Percentiles rank a stretch among this genome's conserved stretches.
phyloP scores from a whole-genome alignment of 345 rosid species.

The Euphorbia lathyris region DNA sequence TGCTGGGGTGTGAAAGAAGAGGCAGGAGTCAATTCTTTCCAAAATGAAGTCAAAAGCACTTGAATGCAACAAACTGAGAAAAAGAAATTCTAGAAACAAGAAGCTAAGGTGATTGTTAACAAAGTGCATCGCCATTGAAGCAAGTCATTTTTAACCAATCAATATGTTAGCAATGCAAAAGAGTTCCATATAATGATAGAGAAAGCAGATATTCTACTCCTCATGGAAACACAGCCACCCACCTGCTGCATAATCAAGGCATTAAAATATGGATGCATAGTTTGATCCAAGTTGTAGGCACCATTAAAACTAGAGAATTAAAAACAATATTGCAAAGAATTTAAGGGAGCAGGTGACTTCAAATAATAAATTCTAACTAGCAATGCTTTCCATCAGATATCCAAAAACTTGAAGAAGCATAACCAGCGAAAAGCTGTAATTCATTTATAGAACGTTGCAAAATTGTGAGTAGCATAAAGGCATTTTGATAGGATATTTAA shows the following conservation, averaged over 20 bases:
- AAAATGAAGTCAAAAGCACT: not conserved
- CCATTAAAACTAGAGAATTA: no score
- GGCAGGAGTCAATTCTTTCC: constrained; percentile 7
- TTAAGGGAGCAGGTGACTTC: no score
- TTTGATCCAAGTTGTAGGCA: no score
- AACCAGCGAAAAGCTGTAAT: not conserved
- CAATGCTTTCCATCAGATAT: not conserved
- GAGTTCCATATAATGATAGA: no score
- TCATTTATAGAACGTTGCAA: not conserved
- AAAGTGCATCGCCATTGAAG: not conserved
- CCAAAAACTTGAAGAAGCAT: not conserved
- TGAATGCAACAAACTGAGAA: not conserved
- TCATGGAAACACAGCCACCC: no score
- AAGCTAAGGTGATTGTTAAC: not conserved
- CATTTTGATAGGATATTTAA: not conserved
- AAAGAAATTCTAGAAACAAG: no score
- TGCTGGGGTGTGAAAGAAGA: constrained; percentile 46
- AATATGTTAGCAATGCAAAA: not conserved
- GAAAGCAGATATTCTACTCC: no score
- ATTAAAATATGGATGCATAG: no score
- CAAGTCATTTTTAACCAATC: not conserved
- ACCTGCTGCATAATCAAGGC: no score
- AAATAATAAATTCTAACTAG: constrained; percentile 1
- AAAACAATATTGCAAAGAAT: no score
- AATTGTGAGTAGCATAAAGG: not conserved